Conservation (phyloP, 495 filamentous ascomycete species). For the Penicillium fimorum region DNA sequence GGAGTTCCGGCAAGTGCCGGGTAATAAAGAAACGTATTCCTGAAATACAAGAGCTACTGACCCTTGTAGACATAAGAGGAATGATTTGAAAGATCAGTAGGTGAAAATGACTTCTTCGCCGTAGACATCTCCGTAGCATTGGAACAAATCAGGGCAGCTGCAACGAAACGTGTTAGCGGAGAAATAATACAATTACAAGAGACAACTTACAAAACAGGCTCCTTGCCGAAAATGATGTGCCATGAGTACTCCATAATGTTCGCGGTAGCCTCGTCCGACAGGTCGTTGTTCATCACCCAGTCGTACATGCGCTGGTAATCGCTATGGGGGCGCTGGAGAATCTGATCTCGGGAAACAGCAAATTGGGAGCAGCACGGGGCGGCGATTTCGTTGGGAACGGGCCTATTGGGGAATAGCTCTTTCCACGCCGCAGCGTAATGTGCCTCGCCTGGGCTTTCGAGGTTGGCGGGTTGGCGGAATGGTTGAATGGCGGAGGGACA, state of each 20-base stretch:
- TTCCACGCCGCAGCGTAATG: slow-evolving; percentile 45
- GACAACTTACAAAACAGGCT: slow-evolving; percentile 47
- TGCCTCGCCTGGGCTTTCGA: slow-evolving; percentile 50
- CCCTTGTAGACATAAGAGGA: background rate
- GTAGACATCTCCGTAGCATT: slow-evolving; percentile 51
- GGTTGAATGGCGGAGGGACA: slow-evolving; percentile 45
- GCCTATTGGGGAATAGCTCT: slow-evolving; percentile 41
- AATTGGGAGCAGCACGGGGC: slow-evolving; percentile 69
- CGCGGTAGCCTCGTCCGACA: slow-evolving; percentile 45
- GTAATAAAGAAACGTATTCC: background rate
- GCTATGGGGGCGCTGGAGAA: slow-evolving; percentile 45
- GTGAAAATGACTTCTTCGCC: slow-evolving; percentile 30
- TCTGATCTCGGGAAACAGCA: slow-evolving; percentile 56
- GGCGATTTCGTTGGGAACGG: slow-evolving; percentile 49
- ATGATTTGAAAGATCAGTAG: background rate
- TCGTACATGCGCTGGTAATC: slow-evolving; percentile 58
- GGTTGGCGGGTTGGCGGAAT: slow-evolving; percentile 43
- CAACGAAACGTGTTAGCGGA: slow-evolving; percentile 12
- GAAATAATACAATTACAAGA: background rate
- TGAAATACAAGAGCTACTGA: background rate
- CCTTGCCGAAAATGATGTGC: slow-evolving; percentile 56
- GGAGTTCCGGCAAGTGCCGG: slow-evolving; percentile 3
- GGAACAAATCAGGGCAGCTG: slow-evolving; percentile 46
- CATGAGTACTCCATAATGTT: slow-evolving; percentile 54
- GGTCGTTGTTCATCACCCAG: slow-evolving; percentile 55